phyloP scores from a whole-genome alignment of 345 rosid genomes.

The Trapa bicornis region DNA sequence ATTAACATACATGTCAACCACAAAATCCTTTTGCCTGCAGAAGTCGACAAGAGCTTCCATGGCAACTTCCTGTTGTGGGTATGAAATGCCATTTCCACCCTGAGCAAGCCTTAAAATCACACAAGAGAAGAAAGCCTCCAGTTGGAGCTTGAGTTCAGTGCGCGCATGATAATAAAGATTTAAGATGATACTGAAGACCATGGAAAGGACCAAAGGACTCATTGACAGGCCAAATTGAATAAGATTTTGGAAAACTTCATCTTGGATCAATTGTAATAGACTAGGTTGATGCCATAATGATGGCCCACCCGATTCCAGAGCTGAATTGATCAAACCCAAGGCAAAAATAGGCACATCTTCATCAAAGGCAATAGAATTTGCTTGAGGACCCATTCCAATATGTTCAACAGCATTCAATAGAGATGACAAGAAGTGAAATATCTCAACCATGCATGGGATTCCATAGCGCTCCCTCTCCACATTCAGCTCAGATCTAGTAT shows the following conservation, averaged over 20 bases:
- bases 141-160: slow-evolving; percentile 79
- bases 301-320: slow-evolving; percentile 78
- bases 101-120: slow-evolving; percentile 91
- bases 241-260: slow-evolving; percentile 82
- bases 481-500: slow-evolving; percentile 53
- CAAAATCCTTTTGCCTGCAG: slow-evolving; percentile 90
- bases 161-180: slow-evolving; percentile 80
- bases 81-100: slow-evolving; percentile 74
- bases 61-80: slow-evolving; percentile 98
- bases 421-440: slow-evolving; percentile 82
- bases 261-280: slow-evolving; percentile 74
- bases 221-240: slow-evolving; percentile 94
- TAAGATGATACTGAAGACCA: slow-evolving; percentile 86
- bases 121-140: slow-evolving; percentile 97
- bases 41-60: slow-evolving; percentile 99
- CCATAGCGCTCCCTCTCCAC: slow-evolving; percentile 87
- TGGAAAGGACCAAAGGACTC: slow-evolving; percentile 95
- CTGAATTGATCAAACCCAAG: slow-evolving; percentile 88
- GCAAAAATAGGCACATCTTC: slow-evolving; percentile 98
- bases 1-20: slow-evolving; percentile 99
- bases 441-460: slow-evolving; percentile 93
- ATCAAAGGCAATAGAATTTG: slow-evolving; percentile 76
- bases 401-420: slow-evolving; percentile 71
- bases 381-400: slow-evolving; percentile 55
- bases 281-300: slow-evolving; percentile 67